A percentile compares a stretch with the other conserved stretches of the same genome.
These are phyloP conservation scores for Myxozyma sirexii DNA, from an alignment of 805 yeast genomes.

Conservation along the genomic window DNA sequence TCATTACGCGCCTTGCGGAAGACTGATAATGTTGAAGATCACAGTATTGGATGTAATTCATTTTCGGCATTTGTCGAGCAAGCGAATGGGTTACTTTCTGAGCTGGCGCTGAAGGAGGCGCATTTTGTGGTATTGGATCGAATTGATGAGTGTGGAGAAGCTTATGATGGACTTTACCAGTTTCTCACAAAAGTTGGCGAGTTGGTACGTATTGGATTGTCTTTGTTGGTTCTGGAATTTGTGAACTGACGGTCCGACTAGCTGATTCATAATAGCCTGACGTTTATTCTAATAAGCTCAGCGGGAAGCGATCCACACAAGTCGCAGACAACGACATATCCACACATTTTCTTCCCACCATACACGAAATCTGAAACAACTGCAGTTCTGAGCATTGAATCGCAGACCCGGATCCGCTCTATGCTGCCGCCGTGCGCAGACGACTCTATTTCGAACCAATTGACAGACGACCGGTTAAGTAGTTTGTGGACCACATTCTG, in stretches of 20 bases:
- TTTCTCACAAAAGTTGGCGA: conserved; percentile 14
- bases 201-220: background rate
- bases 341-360: conserved; percentile 25
- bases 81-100: conserved; percentile 1
- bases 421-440: background rate
- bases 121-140: conserved; percentile 26
- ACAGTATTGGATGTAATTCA: conserved; percentile 6
- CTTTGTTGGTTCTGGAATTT: background rate
- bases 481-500: conserved; percentile 20
- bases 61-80: conserved; percentile 19
- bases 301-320: conserved; percentile 14
- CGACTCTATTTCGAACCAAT: background rate
- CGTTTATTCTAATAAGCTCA: conserved; percentile 20
- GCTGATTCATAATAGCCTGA: conserved; percentile 2
- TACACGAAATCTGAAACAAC: conserved; percentile 20
- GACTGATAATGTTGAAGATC: background rate
- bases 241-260: background rate
- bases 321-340: conserved; percentile 15
- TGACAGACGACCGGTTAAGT: conserved; percentile 12
- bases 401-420: background rate
- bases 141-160: conserved; percentile 21
- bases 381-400: conserved; percentile 13
- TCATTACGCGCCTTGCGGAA: conserved; percentile 2
- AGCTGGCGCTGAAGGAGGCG: background rate
- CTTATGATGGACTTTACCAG: conserved; percentile 14